Percentiles rank a stretch among this genome's conserved stretches.
These are phyloP conservation scores for Rubia peregrina DNA, from an alignment of 305 asterid genomes.

Conservation along the genomic window DNA sequence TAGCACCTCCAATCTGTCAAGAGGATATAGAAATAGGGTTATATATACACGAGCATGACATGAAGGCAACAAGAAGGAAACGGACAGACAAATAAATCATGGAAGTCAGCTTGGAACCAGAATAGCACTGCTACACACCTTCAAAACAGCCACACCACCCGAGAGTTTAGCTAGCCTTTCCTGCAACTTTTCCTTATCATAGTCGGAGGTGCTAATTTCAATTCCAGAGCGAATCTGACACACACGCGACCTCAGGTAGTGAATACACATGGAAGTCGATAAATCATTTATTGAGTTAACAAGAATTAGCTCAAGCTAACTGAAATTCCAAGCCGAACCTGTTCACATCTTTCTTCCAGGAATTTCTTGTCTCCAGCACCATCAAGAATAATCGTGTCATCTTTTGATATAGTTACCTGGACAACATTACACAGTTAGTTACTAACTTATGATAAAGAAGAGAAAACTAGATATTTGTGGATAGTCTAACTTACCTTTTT, in stretches of 20 bases:
- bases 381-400: slow-evolving; percentile 54
- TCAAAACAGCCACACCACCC: slow-evolving; percentile 73
- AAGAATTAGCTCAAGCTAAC: not conserved
- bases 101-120: not conserved
- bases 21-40: not conserved
- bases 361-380: slow-evolving; percentile 86
- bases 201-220: slow-evolving; percentile 77
- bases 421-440: slow-evolving; percentile 1
- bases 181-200: slow-evolving; percentile 89
- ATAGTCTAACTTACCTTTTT: slow-evolving; percentile 33
- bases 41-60: not conserved
- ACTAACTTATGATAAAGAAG: not conserved
- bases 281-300: too few relatives aligned
- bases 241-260: not conserved
- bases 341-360: slow-evolving; percentile 85
- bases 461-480: not conserved
- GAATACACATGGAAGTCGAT: not conserved
- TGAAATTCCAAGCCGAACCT: slow-evolving; percentile 33
- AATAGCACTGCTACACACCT: slow-evolving; percentile 31
- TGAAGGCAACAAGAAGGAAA: not conserved
- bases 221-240: slow-evolving; percentile 66
- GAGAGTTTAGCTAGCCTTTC: slow-evolving; percentile 74
- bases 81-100: not conserved
- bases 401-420: slow-evolving; percentile 37
- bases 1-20: slow-evolving; percentile 56